Conservation (phyloP, 805 yeast species). For the Pichia paraexigua region DNA sequence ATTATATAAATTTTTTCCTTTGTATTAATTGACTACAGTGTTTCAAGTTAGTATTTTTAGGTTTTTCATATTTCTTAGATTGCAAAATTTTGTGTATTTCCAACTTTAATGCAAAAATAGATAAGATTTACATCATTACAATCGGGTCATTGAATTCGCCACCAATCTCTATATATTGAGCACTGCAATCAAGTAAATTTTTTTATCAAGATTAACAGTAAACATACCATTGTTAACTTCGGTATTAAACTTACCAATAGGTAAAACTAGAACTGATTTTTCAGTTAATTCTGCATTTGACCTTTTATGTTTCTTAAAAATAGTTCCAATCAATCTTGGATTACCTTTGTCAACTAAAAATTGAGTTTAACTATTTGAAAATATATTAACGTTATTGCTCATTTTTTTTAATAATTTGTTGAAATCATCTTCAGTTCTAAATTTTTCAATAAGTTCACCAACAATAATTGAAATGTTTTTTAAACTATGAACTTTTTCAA, state of each 20-base stretch:
- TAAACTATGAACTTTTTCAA: slow-evolving; percentile 31
- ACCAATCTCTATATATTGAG: slow-evolving; percentile 34
- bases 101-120: slow-evolving; percentile 30
- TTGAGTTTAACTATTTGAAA: slow-evolving; percentile 34
- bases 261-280: slow-evolving; percentile 59
- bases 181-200: slow-evolving; percentile 31
- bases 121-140: slow-evolving; percentile 30
- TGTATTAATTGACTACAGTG: slow-evolving; percentile 7
- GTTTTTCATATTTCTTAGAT: not conserved
- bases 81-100: slow-evolving; percentile 20
- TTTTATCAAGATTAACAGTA: slow-evolving; percentile 29
- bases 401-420: slow-evolving; percentile 24
- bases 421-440: slow-evolving; percentile 29
- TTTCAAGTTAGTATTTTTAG: slow-evolving; percentile 6
- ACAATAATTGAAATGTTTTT: slow-evolving; percentile 33
- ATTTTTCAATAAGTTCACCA: slow-evolving; percentile 35
- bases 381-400: slow-evolving; percentile 32
- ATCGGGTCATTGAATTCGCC: slow-evolving; percentile 19
- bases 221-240: slow-evolving; percentile 63
- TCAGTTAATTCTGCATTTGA: slow-evolving; percentile 32
- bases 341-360: slow-evolving; percentile 32
- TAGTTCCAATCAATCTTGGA: slow-evolving; percentile 39
- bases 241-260: slow-evolving; percentile 57
- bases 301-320: slow-evolving; percentile 30
- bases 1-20: slow-evolving; percentile 30